Conservation (phyloP, 257 asterid species). For the Capsicum baccatum region DNA sequence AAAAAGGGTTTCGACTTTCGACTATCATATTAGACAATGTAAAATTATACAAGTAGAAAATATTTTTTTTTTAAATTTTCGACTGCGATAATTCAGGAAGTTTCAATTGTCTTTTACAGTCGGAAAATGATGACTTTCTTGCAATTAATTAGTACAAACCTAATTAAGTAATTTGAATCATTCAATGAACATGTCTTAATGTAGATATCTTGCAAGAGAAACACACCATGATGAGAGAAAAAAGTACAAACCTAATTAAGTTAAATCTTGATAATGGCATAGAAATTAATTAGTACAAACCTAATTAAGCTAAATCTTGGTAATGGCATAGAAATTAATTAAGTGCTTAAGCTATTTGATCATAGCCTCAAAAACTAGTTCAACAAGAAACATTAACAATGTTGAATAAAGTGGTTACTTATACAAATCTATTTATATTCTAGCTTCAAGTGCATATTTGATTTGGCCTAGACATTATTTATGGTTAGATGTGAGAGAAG, state of each 20-base stretch:
- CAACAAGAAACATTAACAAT: slow-evolving; percentile 15
- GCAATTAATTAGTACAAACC: too few relatives aligned
- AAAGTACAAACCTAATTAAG: not conserved
- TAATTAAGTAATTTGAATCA: too few relatives aligned
- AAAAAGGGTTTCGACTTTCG: too few relatives aligned
- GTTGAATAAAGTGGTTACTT: not conserved
- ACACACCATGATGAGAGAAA: not conserved
- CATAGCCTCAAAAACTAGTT: slow-evolving; percentile 17
- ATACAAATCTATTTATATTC: not conserved
- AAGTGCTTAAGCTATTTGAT: not conserved
- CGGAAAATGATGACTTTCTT: too few relatives aligned
- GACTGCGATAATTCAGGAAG: too few relatives aligned
- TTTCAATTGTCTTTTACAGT: too few relatives aligned
- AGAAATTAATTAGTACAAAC: not conserved
- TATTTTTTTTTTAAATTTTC: too few relatives aligned
- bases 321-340: not conserved
- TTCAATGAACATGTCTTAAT: not conserved
- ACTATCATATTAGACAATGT: too few relatives aligned
- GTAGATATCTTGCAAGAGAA: not conserved
- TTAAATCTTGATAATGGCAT: not conserved
- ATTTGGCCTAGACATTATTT: not conserved
- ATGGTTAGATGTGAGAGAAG: not conserved
- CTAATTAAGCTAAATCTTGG: slow-evolving; percentile 1
- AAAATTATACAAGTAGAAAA: too few relatives aligned
- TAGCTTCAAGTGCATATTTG: not conserved